Percentiles rank a stretch among this genome's conserved stretches.
These are phyloP conservation scores for Nicotiana attenuata DNA, from an alignment of 257 asterid species.

Conservation along the genomic window DNA sequence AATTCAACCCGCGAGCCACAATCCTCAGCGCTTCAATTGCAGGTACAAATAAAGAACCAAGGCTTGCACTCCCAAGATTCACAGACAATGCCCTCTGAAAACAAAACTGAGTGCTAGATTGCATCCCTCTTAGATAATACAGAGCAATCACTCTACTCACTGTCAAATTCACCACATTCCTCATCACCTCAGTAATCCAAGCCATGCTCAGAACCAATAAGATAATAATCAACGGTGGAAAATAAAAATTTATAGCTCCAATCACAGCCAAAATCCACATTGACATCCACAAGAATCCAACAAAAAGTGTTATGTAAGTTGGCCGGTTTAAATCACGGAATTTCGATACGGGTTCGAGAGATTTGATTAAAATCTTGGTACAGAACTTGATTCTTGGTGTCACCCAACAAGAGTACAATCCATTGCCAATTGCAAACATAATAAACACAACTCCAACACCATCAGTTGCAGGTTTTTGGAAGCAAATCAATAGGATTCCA, in stretches of 20 bases:
- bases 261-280: conserved; percentile 81
- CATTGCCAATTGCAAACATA: conserved; percentile 73
- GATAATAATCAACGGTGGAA: conserved; percentile 58
- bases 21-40: conserved; percentile 71
- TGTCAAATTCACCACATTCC: conserved; percentile 86
- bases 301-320: conserved; percentile 72
- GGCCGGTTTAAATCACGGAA: conserved; percentile 71
- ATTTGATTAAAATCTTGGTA: conserved; percentile 53
- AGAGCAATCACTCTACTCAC: conserved; percentile 82
- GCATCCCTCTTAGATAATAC: conserved; percentile 93
- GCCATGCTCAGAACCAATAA: conserved; percentile 59
- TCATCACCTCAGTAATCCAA: conserved; percentile 97
- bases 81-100: conserved; percentile 79
- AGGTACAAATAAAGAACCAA: conserved; percentile 90
- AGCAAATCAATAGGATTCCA: conserved; percentile 80
- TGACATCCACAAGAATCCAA: conserved; percentile 93
- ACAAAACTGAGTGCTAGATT: conserved; percentile 72
- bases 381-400: conserved; percentile 74
- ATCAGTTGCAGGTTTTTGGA: conserved; percentile 73
- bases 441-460: conserved; percentile 65
- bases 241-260: conserved; percentile 71
- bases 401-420: conserved; percentile 93
- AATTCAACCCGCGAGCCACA: conserved; percentile 82
- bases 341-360: conserved; percentile 79
- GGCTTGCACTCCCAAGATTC: conserved; percentile 87